phyloP scores from a whole-genome alignment of 805 yeast species.

The Wickerhamiella galacta region DNA sequence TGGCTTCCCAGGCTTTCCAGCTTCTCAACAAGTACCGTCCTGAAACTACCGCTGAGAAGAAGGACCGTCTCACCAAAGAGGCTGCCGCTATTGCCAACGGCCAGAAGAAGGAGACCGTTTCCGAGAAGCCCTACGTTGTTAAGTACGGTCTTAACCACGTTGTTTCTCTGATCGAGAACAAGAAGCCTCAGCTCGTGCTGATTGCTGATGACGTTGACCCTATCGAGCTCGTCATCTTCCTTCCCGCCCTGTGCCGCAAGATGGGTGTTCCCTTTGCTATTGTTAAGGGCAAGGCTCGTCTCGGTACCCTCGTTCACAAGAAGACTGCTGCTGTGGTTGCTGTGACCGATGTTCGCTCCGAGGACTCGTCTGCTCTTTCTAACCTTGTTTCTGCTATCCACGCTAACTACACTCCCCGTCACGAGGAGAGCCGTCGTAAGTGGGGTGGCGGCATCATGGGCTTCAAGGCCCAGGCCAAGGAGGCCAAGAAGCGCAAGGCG shows the following conservation, averaged over 20 bases:
- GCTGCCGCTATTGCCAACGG: slow-evolving; percentile 97
- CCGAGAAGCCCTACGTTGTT: slow-evolving; percentile 91
- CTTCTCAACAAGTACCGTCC: slow-evolving; percentile 98
- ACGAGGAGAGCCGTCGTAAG: slow-evolving; percentile 93
- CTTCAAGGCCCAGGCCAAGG: slow-evolving; percentile 76
- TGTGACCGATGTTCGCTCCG: slow-evolving; percentile 83
- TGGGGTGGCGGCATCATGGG: slow-evolving; percentile 99
- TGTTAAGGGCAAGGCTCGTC: slow-evolving; percentile 96
- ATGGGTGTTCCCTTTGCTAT: slow-evolving; percentile 99
- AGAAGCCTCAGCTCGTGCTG: slow-evolving; percentile 93
- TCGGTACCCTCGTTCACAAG: slow-evolving; percentile 94
- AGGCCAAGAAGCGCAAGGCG: slow-evolving; percentile 57
- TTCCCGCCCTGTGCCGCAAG: slow-evolving; percentile 98
- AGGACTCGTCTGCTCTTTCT: slow-evolving; percentile 89
- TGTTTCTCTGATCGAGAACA: slow-evolving; percentile 92
- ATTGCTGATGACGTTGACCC: slow-evolving; percentile 99
- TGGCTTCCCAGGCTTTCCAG: slow-evolving; percentile 94
- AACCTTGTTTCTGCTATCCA: slow-evolving; percentile 83
- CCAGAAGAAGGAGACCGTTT: slow-evolving; percentile 89
- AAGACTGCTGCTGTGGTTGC: slow-evolving; percentile 97
- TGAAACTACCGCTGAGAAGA: slow-evolving; percentile 93
- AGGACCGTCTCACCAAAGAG: slow-evolving; percentile 96
- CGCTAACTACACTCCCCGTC: slow-evolving; percentile 84
- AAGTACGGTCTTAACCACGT: slow-evolving; percentile 99
- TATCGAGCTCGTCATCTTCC: slow-evolving; percentile 88